Evolutionary conservation across 768 basidiomycete species (phyloP), one percentile per base, ranked within the genome.

Genomic region (Boletus sp.): DNA sequence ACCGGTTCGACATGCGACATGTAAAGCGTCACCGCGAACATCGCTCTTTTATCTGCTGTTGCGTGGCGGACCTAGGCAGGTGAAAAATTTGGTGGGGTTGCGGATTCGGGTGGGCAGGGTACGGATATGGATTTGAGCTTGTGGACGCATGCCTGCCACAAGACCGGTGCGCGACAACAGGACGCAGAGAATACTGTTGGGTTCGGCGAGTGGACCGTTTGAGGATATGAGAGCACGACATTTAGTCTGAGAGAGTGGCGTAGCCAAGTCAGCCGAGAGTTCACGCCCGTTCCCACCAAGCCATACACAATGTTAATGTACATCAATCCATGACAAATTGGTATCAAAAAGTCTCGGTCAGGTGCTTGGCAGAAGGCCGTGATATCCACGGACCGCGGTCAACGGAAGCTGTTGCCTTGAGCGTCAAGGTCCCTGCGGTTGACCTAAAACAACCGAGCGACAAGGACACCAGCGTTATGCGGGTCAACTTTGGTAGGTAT

Each of bases 401-500:
- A 27, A 45, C 40, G 42, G 33, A 38, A 38, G 8, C 35, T 6
- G 13, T 14, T 25, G 25, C 25, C 25, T 25, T 23, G 6, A 30
- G n/a, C 33, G 17, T 15, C 14, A 19, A 33, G 38, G 30, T 17
- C 27, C 2, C 19, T 21, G 40, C 23, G n/a, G 33, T 49, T 19
- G 40, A 25, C 34, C 53, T 58, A 71, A 49, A 42, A 35, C 43
- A 70, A 30, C 27, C 83, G 81, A 2, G 94, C 92, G 49, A 96
- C 75, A 13, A 98, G 77, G 1, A 98, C 91, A 5, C 96, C 95
- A 0, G 80, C 69, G 60, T 98, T 98, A 29, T 80, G 67, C 0
- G 88, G 85, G 72, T 98, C 95, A 7, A 92, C 70, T 51, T 85
- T 76, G 0, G 90, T 87, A 9, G 78, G 75, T 32, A 98, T 77